Base-by-base conservation (phyloP, 2,329 filamentous ascomycete genomes). In the Biscogniauxia sp. region DNA sequence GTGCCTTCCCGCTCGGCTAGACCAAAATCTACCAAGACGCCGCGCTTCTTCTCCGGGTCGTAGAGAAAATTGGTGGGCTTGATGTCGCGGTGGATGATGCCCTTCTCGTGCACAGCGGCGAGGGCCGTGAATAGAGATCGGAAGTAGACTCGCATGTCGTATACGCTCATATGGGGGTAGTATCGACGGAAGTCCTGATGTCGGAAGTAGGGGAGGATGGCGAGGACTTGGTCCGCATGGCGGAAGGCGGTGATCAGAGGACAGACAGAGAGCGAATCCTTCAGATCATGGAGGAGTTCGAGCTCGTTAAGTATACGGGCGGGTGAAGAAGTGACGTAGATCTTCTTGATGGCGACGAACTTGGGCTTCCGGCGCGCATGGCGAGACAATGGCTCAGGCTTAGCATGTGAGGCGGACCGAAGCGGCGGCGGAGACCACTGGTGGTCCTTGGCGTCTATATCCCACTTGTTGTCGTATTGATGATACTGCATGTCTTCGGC, bases 31-130 rank as follows among this genome's bases (percentile, higher is more conserved):
- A 99, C 95, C 0, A 99, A 84, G 1, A 99, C 94, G 50, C 95
- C 95, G 58, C 91, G 88, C 69, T 88, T 86, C 51, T 88, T 86
- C 11, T 86, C 79, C 0, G 92, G 91, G 66, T 96, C 92, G 77
- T 98, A 98, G 49, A 98, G 84, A 70, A 98, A 98, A 73, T 98
- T 98, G 20, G 96, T 99, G 5, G 95, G 95, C 73, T 98, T 98
- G 73, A 98, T 97, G 72, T 98, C 93, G 65, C 93, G 88, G 73
- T 99, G 95, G 20, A 99, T 84, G 61, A 99, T 98, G 50, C 86
- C 84, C 70, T 91, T 87, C 5, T 86, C 83, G 75, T 99, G 95
- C 4, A 97, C 93, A 50, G 91, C 89, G 53, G 85, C 83, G 11
- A 99, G 82, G 0, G 93, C 95, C 1, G 88, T 90, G 73, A 99